Conservation (phyloP, 306 rosid genomes). For the Quercus dentata region DNA sequence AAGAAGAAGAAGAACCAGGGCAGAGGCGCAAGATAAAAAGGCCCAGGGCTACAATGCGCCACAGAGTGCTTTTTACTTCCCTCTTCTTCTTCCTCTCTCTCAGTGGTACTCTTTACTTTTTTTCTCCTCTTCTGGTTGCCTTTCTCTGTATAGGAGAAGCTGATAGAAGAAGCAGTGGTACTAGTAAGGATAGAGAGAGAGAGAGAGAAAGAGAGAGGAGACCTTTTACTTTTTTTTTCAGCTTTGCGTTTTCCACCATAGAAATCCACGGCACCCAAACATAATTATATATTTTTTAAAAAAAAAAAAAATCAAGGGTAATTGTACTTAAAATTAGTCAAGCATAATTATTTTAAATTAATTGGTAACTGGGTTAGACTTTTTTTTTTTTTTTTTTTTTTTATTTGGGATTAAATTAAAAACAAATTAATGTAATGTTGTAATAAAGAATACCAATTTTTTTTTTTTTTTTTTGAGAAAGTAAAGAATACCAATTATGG, state of each 20-base stretch:
- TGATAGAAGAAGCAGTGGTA: slow-evolving; percentile 12
- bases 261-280: slow-evolving; percentile 31
- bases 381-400: not conserved
- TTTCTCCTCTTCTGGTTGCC: slow-evolving; percentile 9
- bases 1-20: slow-evolving; percentile 16
- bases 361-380: not conserved
- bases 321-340: not conserved
- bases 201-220: not conserved
- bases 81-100: slow-evolving; percentile 11
- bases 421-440: not conserved
- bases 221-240: slow-evolving; percentile 24
- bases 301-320: too few species aligned
- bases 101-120: too few species aligned
- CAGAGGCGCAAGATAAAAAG: slow-evolving; percentile 15
- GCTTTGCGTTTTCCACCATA: slow-evolving; percentile 51
- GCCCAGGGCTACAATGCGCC: slow-evolving; percentile 22
- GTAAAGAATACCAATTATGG: slow-evolving; percentile 1
- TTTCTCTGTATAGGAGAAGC: slow-evolving; percentile 6
- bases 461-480: too few species aligned
- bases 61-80: slow-evolving; percentile 16
- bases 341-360: not conserved
- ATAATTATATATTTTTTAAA: slow-evolving; percentile 8
- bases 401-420: too few species aligned
- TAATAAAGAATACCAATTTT: not conserved
- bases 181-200: slow-evolving; percentile 8